A percentile compares a stretch with the other conserved stretches of the same genome.
Evolutionary conservation across 2,329 filamentous ascomycete species (phyloP).

Genomic region (Talaromyces sp.): DNA sequence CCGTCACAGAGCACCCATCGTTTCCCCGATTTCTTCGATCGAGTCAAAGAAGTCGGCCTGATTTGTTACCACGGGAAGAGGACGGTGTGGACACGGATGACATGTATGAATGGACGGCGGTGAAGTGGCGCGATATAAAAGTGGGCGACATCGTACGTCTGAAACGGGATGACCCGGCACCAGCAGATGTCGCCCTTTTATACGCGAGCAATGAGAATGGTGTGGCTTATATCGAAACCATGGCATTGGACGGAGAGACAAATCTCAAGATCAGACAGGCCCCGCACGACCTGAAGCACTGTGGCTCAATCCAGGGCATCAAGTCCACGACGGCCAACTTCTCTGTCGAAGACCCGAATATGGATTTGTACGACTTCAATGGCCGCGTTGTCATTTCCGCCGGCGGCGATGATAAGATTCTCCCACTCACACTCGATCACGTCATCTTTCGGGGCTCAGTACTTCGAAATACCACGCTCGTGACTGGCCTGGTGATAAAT

Average conservation of each 20-base stretch:
- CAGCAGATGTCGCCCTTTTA: conserved; percentile 68
- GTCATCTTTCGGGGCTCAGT: conserved; percentile 72
- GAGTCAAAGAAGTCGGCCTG: too few relatives aligned
- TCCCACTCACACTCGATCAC: conserved; percentile 66
- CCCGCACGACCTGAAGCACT: conserved; percentile 15
- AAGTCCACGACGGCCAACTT: conserved; percentile 41
- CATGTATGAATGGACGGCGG: conserved; percentile 48
- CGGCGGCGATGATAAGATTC: conserved; percentile 35
- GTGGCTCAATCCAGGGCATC: conserved; percentile 53
- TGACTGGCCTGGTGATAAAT: conserved; percentile 71
- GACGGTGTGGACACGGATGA: conserved; percentile 6
- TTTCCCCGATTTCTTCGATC: too few relatives aligned
- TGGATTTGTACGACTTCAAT: conserved; percentile 54
- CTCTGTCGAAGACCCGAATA: conserved; percentile 53
- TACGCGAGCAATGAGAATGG: conserved; percentile 44
- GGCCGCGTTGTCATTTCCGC: conserved; percentile 42
- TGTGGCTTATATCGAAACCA: conserved; percentile 59
- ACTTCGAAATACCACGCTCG: conserved; percentile 65
- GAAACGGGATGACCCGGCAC: conserved; percentile 62
- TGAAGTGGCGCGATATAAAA: conserved; percentile 66
- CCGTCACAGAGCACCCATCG: too few relatives aligned
- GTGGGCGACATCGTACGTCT: conserved; percentile 72
- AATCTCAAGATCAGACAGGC: conserved; percentile 40
- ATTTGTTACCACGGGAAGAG: background rate
- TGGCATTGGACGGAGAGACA: conserved; percentile 51